Percentiles rank a stretch among this genome's conserved stretches.
These are phyloP conservation scores for Diphasiastrum complanatum DNA, from an alignment of 83 land plant genomes.

Conservation along the genomic window DNA sequence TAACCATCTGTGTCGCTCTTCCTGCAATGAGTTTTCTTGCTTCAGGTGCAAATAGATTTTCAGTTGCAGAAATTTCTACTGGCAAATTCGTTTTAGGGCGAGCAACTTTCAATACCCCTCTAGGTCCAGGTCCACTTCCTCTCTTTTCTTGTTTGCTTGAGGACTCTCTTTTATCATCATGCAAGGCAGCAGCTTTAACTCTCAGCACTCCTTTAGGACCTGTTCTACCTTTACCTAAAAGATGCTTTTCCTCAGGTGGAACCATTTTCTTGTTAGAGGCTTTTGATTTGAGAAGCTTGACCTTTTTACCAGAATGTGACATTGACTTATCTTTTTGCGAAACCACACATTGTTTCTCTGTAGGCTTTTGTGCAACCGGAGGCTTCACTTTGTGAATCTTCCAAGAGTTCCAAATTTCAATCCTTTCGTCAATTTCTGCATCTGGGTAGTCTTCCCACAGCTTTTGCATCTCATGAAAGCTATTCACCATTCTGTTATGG, in stretches of 20 bases:
- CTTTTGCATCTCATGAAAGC: conserved; percentile 31
- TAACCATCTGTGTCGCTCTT: too few species aligned
- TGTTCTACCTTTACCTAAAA: conserved; percentile 8
- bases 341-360: background rate
- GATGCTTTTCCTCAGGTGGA: conserved; percentile 1
- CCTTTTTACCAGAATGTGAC: conserved; percentile 16
- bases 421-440: conserved; percentile 24
- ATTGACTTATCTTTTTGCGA: too few species aligned
- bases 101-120: conserved; percentile 26
- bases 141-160: background rate
- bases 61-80: too few species aligned
- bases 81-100: too few species aligned
- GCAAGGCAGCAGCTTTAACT: background rate
- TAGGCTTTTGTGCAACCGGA: conserved; percentile 5
- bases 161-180: conserved; percentile 1
- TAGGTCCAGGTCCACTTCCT: conserved; percentile 16
- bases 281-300: too few species aligned
- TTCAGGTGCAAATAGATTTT: too few species aligned
- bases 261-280: conserved; percentile 16
- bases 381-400: conserved; percentile 15
- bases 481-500: conserved; percentile 32
- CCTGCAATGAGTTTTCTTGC: too few species aligned
- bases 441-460: conserved; percentile 30
- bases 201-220: conserved; percentile 24
- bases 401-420: conserved; percentile 27